These are phyloP conservation scores for Cryphonectria japonica DNA, from an alignment of 2,329 filamentous ascomycete genomes.

Conservation along the genomic window DNA sequence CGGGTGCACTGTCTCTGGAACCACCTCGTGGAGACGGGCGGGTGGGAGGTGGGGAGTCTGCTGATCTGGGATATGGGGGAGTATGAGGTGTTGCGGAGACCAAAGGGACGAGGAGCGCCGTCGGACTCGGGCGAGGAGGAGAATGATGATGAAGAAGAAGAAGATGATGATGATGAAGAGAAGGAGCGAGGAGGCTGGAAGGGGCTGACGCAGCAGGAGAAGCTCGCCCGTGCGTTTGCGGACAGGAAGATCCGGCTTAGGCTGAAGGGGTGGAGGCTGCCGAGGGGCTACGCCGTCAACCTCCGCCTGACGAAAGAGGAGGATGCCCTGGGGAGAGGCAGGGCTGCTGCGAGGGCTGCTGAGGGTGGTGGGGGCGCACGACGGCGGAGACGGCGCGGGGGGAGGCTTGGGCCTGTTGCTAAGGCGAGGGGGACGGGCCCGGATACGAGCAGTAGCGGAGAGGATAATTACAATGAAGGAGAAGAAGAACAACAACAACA, in stretches of 20 bases:
- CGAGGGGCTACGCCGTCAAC: conserved; percentile 56
- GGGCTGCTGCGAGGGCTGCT: conserved; percentile 11
- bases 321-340: conserved; percentile 26
- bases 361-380: not conserved
- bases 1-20: conserved; percentile 66
- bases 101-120: conserved; percentile 18
- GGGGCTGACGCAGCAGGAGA: conserved; percentile 45
- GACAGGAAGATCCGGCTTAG: conserved; percentile 60
- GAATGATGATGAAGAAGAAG: conserved; percentile 2
- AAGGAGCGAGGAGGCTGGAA: not conserved
- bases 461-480: conserved; percentile 21
- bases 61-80: conserved; percentile 67
- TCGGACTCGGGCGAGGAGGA: conserved; percentile 31
- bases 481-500: conserved; percentile 1
- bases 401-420: not conserved
- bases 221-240: conserved; percentile 56
- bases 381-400: conserved; percentile 2
- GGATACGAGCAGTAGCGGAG: conserved; percentile 35
- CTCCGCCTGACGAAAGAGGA: conserved; percentile 51
- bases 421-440: conserved; percentile 13
- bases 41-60: conserved; percentile 57
- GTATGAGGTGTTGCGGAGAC: conserved; percentile 49
- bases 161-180: not conserved
- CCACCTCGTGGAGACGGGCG: conserved; percentile 63
- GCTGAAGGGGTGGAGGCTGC: conserved; percentile 58